These are phyloP conservation scores for Colletotrichum musae DNA, from an alignment of 2,329 filamentous ascomycete genomes.

Conservation along the genomic window DNA sequence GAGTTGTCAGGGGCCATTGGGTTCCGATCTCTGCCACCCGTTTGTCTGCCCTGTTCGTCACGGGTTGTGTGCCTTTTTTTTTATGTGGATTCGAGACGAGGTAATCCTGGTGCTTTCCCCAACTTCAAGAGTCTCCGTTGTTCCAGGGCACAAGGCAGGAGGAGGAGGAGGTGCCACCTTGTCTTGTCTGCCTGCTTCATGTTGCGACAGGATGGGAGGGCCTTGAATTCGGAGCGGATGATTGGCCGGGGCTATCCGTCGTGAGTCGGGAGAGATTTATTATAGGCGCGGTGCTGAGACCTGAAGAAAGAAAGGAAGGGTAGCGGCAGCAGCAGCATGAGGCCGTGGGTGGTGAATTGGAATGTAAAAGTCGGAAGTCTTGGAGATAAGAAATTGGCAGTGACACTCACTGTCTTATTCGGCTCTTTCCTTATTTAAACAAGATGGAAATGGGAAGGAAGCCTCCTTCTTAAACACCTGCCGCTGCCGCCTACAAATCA, in stretches of 20 bases:
- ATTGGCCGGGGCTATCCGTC: constrained; percentile 3
- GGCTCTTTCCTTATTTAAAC: too few relatives aligned
- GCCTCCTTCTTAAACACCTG: too few relatives aligned
- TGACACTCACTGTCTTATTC: too few relatives aligned
- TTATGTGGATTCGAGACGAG: neutral
- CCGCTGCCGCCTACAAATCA: too few relatives aligned
- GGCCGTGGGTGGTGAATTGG: too few relatives aligned
- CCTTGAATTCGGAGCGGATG: neutral
- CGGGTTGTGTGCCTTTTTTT: neutral
- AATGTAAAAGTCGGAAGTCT: too few relatives aligned
- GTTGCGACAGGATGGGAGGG: constrained; percentile 11
- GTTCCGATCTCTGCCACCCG: neutral
- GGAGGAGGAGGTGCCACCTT: neutral
- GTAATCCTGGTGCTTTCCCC: constrained; percentile 24
- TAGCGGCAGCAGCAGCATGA: neutral
- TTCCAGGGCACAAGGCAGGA: neutral
- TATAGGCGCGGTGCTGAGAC: constrained; percentile 9
- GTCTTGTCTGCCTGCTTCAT: constrained; percentile 17
- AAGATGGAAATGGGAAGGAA: too few relatives aligned
- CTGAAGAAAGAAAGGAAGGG: neutral
- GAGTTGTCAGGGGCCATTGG: neutral
- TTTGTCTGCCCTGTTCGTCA: constrained; percentile 13
- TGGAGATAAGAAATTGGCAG: too few relatives aligned
- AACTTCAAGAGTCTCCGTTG: constrained; percentile 3
- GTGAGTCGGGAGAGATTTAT: constrained; percentile 2